Evolutionary conservation across 2,329 filamentous ascomycete species (phyloP).

Genomic region (Alternaria gaisen): DNA sequence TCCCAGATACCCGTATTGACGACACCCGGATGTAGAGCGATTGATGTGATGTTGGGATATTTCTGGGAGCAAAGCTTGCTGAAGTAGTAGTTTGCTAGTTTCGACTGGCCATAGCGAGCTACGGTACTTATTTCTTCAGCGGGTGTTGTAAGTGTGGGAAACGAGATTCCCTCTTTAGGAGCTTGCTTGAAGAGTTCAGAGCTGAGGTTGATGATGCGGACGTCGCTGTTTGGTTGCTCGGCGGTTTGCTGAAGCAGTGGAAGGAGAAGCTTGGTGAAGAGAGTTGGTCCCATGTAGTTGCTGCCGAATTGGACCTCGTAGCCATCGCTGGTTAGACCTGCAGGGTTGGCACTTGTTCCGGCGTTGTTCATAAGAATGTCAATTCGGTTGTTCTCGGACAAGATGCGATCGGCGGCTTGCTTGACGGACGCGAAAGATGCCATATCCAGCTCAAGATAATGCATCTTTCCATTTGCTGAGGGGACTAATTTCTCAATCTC

Average conservation of each 20-base stretch:
- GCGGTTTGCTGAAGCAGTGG: constrained; percentile 46
- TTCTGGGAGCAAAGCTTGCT: constrained; percentile 49
- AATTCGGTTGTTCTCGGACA: constrained; percentile 37
- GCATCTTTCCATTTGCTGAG: constrained; percentile 5
- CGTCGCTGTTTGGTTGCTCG: constrained; percentile 41
- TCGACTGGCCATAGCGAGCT: constrained; percentile 54
- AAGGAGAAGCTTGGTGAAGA: constrained; percentile 54
- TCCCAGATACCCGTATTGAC: constrained; percentile 46
- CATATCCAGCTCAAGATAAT: constrained; percentile 42
- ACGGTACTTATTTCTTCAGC: background rate
- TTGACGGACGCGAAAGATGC: constrained; percentile 43
- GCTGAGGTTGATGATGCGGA: constrained; percentile 52
- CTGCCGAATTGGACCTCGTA: constrained; percentile 59
- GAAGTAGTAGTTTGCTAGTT: constrained; percentile 59
- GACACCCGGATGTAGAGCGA: constrained; percentile 56
- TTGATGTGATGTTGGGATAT: constrained; percentile 53
- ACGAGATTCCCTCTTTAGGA: constrained; percentile 43
- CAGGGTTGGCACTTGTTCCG: constrained; percentile 41
- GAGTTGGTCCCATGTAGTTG: constrained; percentile 58
- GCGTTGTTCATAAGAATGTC: constrained; percentile 56
- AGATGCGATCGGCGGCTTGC: constrained; percentile 41
- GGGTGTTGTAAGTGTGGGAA: constrained; percentile 40
- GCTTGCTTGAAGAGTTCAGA: constrained; percentile 34
- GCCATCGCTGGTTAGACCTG: constrained; percentile 52
- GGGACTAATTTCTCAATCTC: constrained; percentile 15